Evolutionary conservation across 2,329 filamentous ascomycete genomes (phyloP).

Genomic region (Bipolaris gigantea): DNA sequence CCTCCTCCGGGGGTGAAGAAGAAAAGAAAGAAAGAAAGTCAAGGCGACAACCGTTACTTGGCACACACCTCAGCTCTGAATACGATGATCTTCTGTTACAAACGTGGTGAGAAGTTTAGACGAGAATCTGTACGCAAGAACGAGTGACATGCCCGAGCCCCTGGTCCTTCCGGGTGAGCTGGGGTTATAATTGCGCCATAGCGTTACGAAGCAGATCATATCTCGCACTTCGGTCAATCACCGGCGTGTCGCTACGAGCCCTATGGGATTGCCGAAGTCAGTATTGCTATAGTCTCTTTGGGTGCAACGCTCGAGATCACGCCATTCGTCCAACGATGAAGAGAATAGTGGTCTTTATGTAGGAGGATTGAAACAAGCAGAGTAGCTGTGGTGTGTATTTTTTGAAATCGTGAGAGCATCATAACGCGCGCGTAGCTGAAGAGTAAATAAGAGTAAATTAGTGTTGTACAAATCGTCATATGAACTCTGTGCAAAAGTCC

Average conservation of each 20-base stretch:
- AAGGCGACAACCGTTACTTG: not conserved
- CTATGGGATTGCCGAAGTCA: not conserved
- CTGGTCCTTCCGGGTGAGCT: not conserved
- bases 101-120: not conserved
- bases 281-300: no score
- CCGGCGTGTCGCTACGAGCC: not conserved
- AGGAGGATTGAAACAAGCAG: not conserved
- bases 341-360: no score
- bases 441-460: not conserved
- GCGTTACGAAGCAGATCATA: not conserved
- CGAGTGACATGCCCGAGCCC: not conserved
- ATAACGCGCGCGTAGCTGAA: not conserved
- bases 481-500: not conserved
- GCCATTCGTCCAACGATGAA: not conserved
- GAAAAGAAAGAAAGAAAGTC: not conserved
- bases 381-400: not conserved
- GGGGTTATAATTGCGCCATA: not conserved
- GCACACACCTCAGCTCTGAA: not conserved
- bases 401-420: not conserved
- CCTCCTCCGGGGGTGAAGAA: not conserved
- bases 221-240: not conserved
- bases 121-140: not conserved
- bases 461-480: not conserved
- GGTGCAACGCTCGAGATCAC: not conserved
- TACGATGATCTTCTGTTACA: not conserved